Percentiles rank a stretch among this genome's conserved stretches.
These are phyloP conservation scores for Styphnolobium japonicum DNA, from an alignment of 306 rosid species.

Conservation along the genomic window DNA sequence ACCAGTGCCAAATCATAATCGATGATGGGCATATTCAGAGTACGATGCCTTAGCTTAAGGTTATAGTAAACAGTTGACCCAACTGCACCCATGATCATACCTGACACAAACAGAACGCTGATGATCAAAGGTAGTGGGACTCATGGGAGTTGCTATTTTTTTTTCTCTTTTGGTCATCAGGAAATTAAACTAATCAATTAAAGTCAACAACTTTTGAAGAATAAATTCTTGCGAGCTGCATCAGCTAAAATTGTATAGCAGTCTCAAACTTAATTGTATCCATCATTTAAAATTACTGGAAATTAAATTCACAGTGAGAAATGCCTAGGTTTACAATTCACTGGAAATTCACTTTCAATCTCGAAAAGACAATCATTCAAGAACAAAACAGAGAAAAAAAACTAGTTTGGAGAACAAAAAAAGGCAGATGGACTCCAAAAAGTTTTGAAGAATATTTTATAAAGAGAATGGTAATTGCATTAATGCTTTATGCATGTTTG, in stretches of 20 bases:
- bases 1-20: constrained; percentile 71
- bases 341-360: too few relatives aligned
- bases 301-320: background rate
- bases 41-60: constrained; percentile 61
- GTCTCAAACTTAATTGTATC: background rate
- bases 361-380: too few relatives aligned
- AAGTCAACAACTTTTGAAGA: background rate
- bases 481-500: background rate
- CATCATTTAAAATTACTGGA: background rate
- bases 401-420: background rate
- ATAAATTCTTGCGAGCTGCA: background rate
- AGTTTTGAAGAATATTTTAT: background rate
- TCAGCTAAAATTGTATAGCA: background rate
- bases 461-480: background rate
- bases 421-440: background rate
- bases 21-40: constrained; percentile 52
- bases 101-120: constrained; percentile 26
- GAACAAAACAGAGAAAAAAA: too few relatives aligned
- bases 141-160: background rate
- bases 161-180: background rate
- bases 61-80: constrained; percentile 61
- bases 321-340: too few relatives aligned
- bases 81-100: constrained; percentile 80
- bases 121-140: background rate
- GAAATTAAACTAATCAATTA: background rate